Conservation (phyloP, 805 yeast species). For the Candida coleopterorum region DNA sequence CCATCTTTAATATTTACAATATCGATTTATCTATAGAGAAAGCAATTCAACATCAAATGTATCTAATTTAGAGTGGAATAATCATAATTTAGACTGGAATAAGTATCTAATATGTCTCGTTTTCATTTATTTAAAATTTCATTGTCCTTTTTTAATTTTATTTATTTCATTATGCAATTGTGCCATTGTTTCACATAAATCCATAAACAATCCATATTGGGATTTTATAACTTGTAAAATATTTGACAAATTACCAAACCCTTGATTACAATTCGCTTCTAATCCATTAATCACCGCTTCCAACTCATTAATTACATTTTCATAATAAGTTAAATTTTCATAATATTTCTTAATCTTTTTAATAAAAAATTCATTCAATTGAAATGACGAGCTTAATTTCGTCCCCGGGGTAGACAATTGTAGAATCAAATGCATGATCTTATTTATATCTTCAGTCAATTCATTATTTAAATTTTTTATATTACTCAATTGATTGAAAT, state of each 20-base stretch:
- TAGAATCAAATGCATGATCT: conserved; percentile 48
- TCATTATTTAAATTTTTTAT: conserved; percentile 36
- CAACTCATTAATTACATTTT: conserved; percentile 57
- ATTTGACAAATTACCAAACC: conserved; percentile 38
- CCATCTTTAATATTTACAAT: no score
- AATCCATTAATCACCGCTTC: conserved; percentile 46
- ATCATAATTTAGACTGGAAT: no score
- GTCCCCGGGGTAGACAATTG: conserved; percentile 53
- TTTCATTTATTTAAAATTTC: no score
- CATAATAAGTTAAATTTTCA: conserved; percentile 49
- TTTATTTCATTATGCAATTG: conserved; percentile 49
- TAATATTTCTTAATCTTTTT: conserved; percentile 48
- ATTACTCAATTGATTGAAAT: conserved; percentile 32
- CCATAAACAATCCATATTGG: conserved; percentile 70
- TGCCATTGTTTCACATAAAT: conserved; percentile 68
- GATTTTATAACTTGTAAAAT: conserved; percentile 60
- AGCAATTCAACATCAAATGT: no score
- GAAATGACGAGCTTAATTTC: conserved; percentile 49
- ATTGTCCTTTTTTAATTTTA: conserved; percentile 9
- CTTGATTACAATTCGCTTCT: conserved; percentile 32
- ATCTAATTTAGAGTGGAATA: no score
- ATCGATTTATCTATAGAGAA: no score
- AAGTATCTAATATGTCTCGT: no score
- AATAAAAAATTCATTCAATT: conserved; percentile 52
- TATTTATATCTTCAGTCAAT: conserved; percentile 45